phyloP scores from a whole-genome alignment of 345 rosid genomes.

The Microthlaspi erraticum region DNA sequence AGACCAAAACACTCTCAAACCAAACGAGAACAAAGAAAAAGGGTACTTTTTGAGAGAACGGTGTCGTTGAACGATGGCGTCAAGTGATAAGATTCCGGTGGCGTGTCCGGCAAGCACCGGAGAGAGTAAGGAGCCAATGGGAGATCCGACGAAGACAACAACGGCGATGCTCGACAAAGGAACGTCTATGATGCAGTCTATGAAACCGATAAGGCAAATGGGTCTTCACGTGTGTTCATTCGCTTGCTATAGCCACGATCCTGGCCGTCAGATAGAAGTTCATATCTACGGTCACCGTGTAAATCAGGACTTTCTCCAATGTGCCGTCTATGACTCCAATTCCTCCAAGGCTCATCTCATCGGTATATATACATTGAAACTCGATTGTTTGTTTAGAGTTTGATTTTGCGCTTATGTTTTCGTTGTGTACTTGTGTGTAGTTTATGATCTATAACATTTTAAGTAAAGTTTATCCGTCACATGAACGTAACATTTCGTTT shows the following conservation, averaged over 20 bases:
- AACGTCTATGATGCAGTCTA: conserved; percentile 66
- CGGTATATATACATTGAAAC: conserved; percentile 43
- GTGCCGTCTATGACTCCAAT: conserved; percentile 74
- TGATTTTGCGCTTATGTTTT: too few relatives aligned
- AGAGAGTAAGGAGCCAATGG: conserved; percentile 46
- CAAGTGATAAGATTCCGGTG: conserved; percentile 38
- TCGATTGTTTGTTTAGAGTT: not conserved
- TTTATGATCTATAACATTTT: too few relatives aligned
- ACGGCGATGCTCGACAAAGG: conserved; percentile 60
- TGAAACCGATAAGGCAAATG: conserved; percentile 71
- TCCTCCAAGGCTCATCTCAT: conserved; percentile 63
- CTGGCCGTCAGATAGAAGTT: conserved; percentile 73
- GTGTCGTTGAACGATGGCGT: conserved; percentile 26
- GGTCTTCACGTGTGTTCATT: conserved; percentile 75
- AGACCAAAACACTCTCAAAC: conserved; percentile 3
- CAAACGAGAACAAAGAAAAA: conserved; percentile 1
- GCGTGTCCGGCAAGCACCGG: conserved; percentile 40
- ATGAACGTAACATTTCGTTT: too few relatives aligned
- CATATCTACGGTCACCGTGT: conserved; percentile 69
- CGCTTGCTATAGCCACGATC: conserved; percentile 77
- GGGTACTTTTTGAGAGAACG: not conserved
- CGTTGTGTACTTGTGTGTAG: too few relatives aligned
- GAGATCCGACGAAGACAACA: conserved; percentile 55
- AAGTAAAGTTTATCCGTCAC: too few relatives aligned
- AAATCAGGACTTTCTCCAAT: conserved; percentile 82